Percentiles rank a stretch among this genome's conserved stretches.
These are phyloP conservation scores for Rubia yunnanensis DNA, from an alignment of 257 asterid genomes.

Conservation along the genomic window DNA sequence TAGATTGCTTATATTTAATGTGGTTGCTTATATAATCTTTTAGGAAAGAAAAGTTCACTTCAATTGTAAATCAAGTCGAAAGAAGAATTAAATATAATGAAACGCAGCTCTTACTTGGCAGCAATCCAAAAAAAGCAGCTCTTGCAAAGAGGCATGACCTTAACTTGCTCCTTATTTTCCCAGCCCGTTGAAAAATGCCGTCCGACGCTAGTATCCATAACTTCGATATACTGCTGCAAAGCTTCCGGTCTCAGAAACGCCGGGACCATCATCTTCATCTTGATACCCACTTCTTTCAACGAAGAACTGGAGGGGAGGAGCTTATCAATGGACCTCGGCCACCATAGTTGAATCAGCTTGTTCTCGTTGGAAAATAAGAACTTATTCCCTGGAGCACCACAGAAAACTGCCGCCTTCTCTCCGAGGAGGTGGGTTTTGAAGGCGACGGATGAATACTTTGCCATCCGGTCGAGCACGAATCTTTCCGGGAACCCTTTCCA, in stretches of 20 bases:
- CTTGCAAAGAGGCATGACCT: slow-evolving; percentile 35
- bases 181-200: slow-evolving; percentile 36
- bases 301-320: slow-evolving; percentile 39
- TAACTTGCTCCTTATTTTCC: slow-evolving; percentile 26
- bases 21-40: no score
- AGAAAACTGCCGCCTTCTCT: slow-evolving; percentile 35
- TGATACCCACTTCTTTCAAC: slow-evolving; percentile 34
- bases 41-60: no score
- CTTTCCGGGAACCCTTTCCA: no score
- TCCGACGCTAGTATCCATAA: slow-evolving; percentile 41
- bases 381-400: slow-evolving; percentile 44
- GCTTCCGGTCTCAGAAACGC: slow-evolving; percentile 47
- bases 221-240: slow-evolving; percentile 43
- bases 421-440: slow-evolving; percentile 38
- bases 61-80: no score
- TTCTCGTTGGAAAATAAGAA: slow-evolving; percentile 52
- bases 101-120: no score
- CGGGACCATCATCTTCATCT: slow-evolving; percentile 46
- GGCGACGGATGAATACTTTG: no score
- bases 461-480: no score
- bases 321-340: slow-evolving; percentile 38
- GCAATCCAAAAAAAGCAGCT: slow-evolving; percentile 45
- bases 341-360: slow-evolving; percentile 50
- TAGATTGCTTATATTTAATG: no score
- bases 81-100: no score